Base-by-base conservation (phyloP, 257 asterid genomes). In the Rhazya stricta region DNA sequence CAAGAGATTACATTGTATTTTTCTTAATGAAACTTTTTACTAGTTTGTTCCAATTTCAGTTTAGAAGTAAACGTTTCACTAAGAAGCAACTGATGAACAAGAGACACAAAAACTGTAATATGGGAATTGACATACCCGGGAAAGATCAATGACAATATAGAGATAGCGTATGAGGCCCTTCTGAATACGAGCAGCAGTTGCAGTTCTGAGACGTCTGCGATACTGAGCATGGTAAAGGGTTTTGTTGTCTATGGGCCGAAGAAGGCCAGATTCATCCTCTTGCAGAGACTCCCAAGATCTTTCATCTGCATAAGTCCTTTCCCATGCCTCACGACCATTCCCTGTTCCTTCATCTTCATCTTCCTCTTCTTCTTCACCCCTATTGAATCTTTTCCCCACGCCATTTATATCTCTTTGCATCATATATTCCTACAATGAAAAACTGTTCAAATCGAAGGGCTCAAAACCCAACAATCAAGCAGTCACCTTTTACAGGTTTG, bases 251-350 rank as follows among this genome's bases (percentile, higher is more conserved):
- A 95, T 85, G 42, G 97, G 96, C 32, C 98, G 96, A 73, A 95
- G 96, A 71, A 86, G 89, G 9, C 99, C 98, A 27, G 96, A 91
- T 76, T 95, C 99, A 60, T 95, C 98, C 86, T 95, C 99, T 78
- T 95, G 99, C 51, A 95, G 83, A 78, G 98, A 89, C 82, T 95
- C 99, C 98, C 99, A 95, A 3, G 98, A 95, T 68, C 99, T 81
- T 78, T 95, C 99, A 74, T 95, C 99, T 2, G 96, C 91, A 73
- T 95, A 95, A 69, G 88, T 53, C 80, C 96, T 88, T 83, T 92
- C 99, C 99, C 99, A 92, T 2, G 97, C 98, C 60, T 91, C 96
- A 34, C 50, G 90, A 2, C 89, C 96, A 85, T 84, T 81, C 27
- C 83, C 89, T 29, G 79, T 85, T 18, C 56, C 97, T 34, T 92